phyloP scores from a whole-genome alignment of 108 stramenopile genomes.

The Phaeodactylum tricornutum region DNA sequence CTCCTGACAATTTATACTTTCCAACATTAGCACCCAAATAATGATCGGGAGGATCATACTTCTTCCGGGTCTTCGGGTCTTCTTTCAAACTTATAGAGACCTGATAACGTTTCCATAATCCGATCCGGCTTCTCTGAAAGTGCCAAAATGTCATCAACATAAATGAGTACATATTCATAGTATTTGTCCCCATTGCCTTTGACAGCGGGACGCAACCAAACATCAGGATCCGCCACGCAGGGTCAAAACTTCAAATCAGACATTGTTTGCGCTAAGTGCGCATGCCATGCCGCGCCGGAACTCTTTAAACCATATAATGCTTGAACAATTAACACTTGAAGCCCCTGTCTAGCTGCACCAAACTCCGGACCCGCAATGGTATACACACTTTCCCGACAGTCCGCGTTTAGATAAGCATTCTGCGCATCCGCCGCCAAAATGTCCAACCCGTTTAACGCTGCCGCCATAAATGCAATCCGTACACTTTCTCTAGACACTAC shows the following conservation, averaged over 20 bases:
- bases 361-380: neutral
- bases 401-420: conserved; percentile 1
- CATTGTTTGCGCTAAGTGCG: conserved; percentile 3
- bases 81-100: conserved; percentile 3
- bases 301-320: conserved; percentile 26
- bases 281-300: conserved; percentile 1
- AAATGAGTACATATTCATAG: conserved; percentile 8
- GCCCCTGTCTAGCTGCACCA: conserved; percentile 8
- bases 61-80: too few relatives aligned
- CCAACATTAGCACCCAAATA: too few relatives aligned
- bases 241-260: conserved; percentile 7
- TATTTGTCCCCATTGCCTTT: conserved; percentile 5
- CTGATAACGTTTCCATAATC: neutral
- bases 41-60: too few relatives aligned
- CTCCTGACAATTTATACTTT: too few relatives aligned
- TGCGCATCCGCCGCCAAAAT: neutral
- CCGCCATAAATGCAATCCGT: conserved; percentile 19
- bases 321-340: conserved; percentile 7
- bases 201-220: neutral
- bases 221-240: conserved; percentile 8
- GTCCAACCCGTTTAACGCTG: conserved; percentile 7
- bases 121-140: conserved; percentile 1
- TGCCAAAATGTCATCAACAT: conserved; percentile 13
- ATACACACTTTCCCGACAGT: neutral
- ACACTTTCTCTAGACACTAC: neutral